Evolutionary conservation across 495 filamentous ascomycete genomes (phyloP), one percentile per base, ranked within the genome.

Genomic region (Rusavskia elegans): DNA sequence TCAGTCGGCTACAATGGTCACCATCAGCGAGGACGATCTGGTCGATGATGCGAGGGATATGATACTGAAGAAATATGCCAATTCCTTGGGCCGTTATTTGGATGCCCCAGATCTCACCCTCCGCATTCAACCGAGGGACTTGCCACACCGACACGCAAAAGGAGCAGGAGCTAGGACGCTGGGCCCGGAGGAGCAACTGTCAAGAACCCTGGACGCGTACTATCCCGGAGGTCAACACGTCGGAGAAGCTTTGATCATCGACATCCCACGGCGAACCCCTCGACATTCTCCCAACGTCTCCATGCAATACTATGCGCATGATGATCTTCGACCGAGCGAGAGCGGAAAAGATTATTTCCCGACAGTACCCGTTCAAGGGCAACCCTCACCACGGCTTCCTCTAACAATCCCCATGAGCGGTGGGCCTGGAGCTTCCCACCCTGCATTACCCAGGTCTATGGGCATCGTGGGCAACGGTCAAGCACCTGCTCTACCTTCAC

Each of bases 31-130:
- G 60, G 87, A 95, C 61, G 86, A 93, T 59, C 64, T 98, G 66
- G 92, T 97, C 19, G 92, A 98, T 61, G 93, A 96, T 68, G 82
- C 94, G 49, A 81, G 89, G 52, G 93, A 96, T 58, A 78, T 89
- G 75, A 89, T 97, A 25, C 70, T 98, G 57, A 79, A 77, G 57
- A 97, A 95, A 68, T 98, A 96, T 64, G 80, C 78, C 48, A 98
- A 98, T 66, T 90, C 89, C 9, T 69, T 98, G 29, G 93, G 90
- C 8, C 80, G 79, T 59, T 83, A 72, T 23, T 96, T 87, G 59
- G 92, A 98, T 68, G 72, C 92, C 16, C 93, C 92, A 20, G 92
- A 98, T 65, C 73, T 90, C 37, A 74, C 73, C 25, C 70, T 97
- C 50, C 76, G 79, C 14, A 79, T 96, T 52, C 19, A 65, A 1